Evolutionary conservation across 2,329 filamentous ascomycete species (phyloP).

Genomic region (Trichothecium sympodiale): DNA sequence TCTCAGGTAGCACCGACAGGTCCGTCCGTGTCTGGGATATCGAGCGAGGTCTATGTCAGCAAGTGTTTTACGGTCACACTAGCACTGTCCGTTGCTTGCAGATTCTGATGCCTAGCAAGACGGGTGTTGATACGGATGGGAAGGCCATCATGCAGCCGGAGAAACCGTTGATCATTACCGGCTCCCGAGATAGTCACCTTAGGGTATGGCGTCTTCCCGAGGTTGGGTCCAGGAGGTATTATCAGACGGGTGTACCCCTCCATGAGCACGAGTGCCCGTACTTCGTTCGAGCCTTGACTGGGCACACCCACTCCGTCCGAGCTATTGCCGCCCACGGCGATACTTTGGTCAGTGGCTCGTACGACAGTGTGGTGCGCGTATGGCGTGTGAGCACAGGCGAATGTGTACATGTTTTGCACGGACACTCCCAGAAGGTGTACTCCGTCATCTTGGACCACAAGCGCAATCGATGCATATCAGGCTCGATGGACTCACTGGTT

Average conservation of each 20-base stretch:
- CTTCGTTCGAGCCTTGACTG: conserved; percentile 76
- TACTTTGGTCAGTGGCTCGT: conserved; percentile 93
- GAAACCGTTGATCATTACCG: conserved; percentile 92
- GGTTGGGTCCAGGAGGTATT: conserved; percentile 64
- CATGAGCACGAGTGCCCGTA: conserved; percentile 80
- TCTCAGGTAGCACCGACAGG: conserved; percentile 91
- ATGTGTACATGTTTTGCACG: conserved; percentile 68
- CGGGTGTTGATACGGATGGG: conserved; percentile 61
- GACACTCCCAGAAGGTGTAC: conserved; percentile 90
- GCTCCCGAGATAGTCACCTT: conserved; percentile 86
- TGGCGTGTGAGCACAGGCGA: conserved; percentile 98
- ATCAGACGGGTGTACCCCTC: conserved; percentile 65
- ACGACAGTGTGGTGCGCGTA: conserved; percentile 88
- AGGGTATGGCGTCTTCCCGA: conserved; percentile 90
- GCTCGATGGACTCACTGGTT: conserved; percentile 95
- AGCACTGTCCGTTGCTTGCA: conserved; percentile 94
- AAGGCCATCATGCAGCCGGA: conserved; percentile 80
- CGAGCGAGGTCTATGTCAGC: conserved; percentile 80
- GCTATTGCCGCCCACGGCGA: conserved; percentile 93
- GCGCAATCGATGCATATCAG: conserved; percentile 91
- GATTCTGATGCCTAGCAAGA: conserved; percentile 77
- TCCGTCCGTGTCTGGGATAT: conserved; percentile 99
- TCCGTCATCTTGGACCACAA: conserved; percentile 89
- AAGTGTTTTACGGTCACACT: conserved; percentile 95
- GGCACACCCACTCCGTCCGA: conserved; percentile 87